Conservation (phyloP, 257 asterid genomes). For the Solanum chmielewskii region DNA sequence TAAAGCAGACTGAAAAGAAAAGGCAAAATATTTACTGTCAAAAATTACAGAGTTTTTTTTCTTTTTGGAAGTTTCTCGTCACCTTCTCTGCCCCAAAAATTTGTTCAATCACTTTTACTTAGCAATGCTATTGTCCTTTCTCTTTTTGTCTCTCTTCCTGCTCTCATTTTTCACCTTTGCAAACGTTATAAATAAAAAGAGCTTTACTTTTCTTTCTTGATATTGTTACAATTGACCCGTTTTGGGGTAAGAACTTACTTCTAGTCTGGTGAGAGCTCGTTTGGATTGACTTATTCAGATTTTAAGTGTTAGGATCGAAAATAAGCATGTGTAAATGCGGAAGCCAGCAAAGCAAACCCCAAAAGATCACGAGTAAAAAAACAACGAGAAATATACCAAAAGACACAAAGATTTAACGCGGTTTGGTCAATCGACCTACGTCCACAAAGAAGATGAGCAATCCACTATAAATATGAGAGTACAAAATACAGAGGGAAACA, state of each 20-base stretch:
- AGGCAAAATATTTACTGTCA: not conserved
- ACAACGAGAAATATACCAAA: too few species aligned
- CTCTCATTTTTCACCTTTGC: not conserved
- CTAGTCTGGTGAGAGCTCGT: too few species aligned
- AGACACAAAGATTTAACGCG: too few species aligned
- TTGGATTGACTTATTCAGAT: too few species aligned
- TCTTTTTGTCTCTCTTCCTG: not conserved
- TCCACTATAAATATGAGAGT: too few species aligned
- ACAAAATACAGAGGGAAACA: too few species aligned
- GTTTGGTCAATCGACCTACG: too few species aligned
- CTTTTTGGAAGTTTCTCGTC: slow-evolving; percentile 11
- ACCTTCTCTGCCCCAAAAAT: not conserved
- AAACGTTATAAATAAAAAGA: not conserved
- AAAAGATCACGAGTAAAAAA: too few species aligned
- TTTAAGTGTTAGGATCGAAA: too few species aligned
- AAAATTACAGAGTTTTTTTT: not conserved
- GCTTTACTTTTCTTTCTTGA: not conserved
- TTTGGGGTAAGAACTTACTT: not conserved
- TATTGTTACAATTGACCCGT: not conserved
- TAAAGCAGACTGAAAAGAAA: not conserved
- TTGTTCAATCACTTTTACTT: not conserved
- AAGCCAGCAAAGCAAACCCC: too few species aligned
- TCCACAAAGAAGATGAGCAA: too few species aligned
- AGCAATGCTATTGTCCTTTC: not conserved
- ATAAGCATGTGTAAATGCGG: too few species aligned